phyloP scores from a whole-genome alignment of 179 eudicot genomes.

The Actinidia chinensis region DNA sequence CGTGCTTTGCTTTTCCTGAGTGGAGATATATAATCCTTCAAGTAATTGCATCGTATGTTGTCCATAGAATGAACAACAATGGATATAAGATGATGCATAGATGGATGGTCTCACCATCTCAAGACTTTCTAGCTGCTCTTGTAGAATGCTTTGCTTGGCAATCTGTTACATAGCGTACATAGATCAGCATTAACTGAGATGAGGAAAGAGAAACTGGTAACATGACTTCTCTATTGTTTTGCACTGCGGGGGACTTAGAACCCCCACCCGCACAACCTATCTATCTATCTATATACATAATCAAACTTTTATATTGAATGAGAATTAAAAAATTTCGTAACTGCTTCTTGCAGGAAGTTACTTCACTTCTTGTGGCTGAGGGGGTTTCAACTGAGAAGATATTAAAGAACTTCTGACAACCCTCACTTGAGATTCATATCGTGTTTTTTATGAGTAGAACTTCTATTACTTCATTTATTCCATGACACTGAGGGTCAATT shows the following conservation, averaged over 20 bases:
- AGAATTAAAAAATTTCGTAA: background rate
- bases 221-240: background rate
- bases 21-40: too few relatives aligned
- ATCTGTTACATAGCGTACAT: background rate
- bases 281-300: background rate
- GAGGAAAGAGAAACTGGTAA: background rate
- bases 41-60: too few relatives aligned
- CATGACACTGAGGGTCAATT: constrained; percentile 16
- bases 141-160: background rate
- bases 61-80: background rate
- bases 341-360: constrained; percentile 70
- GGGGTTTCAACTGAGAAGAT: constrained; percentile 76
- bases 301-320: background rate
- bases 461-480: constrained; percentile 33
- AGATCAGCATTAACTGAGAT: background rate
- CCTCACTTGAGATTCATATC: constrained; percentile 5
- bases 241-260: background rate
- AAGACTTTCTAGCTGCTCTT: constrained; percentile 1
- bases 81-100: background rate
- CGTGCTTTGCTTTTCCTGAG: too few relatives aligned
- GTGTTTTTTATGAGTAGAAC: constrained; percentile 25
- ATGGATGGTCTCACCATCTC: background rate
- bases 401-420: constrained; percentile 68
- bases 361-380: constrained; percentile 63
- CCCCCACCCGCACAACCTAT: too few relatives aligned